Evolutionary conservation across 177 flowering plant genomes (phyloP), one percentile per base, ranked within the genome.

Genomic region (Vitis hybrid): DNA sequence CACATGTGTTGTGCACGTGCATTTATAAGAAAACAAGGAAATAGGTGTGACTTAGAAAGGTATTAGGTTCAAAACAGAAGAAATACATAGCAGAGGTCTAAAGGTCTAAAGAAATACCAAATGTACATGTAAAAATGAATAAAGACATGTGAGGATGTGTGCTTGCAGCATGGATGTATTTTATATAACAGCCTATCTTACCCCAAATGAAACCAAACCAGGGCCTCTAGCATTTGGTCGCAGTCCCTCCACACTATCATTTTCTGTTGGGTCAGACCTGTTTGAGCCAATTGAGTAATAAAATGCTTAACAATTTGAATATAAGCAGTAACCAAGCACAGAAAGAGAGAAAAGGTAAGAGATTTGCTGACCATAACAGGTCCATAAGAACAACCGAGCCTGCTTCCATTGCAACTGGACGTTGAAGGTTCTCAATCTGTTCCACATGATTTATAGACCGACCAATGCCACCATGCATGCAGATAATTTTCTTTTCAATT

Each of bases 391-490:
- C 93, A 74, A 96, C 88, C 11, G 99, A 96, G 63, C 99, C 99
- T 48, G 97, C 94, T 81, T 96, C 99, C 98, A 96, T 94, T 39
- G 98, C 85, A 73, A 96, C 94, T 16, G 99, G 99, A 20, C 99
- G 95, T 78, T 89, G 99, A 68, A 96, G 81, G 78, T 69, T 89
- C 77, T 96, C 98, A 65, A 96, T 94, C 74, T 96, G 99, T 62
- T 96, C 97, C 31, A 96, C 85, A 82, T 92, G 97, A 85, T 92
- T 96, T 72, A 96, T 96, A 22, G 99, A 96, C 61, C 98, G 90
- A 61, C 99, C 99, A 81, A 96, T 96, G 66, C 99, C 99, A 81
- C 99, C 99, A 85, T 96, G 99, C 99, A 96, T 96, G 77, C 99
- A 96, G 53, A 96, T 92, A 31, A 96, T 96, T 79, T 96, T 96